Evolutionary conservation across 2,329 filamentous ascomycete genomes (phyloP).

Genomic region (Ophiognomonia clavigignenti-juglandacearum): DNA sequence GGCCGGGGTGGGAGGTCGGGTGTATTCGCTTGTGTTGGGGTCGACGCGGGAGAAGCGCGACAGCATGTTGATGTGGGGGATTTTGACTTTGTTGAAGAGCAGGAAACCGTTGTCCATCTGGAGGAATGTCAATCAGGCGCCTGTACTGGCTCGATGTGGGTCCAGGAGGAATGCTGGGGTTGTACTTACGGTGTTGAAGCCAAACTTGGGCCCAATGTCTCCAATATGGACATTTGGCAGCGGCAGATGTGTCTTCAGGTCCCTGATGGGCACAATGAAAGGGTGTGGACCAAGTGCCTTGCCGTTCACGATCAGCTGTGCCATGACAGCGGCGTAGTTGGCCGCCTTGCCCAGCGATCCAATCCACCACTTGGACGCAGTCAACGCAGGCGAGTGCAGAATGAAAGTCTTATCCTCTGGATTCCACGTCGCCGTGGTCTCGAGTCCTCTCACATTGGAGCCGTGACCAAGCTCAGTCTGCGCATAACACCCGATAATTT

Average conservation of each 20-base stretch:
- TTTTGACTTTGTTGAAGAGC: conserved; percentile 70
- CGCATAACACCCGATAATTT: conserved; percentile 74
- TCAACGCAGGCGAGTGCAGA: conserved; percentile 68
- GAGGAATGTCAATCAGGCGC: not conserved
- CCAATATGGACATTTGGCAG: conserved; percentile 68
- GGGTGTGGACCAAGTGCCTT: conserved; percentile 71
- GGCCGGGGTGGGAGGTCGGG: conserved; percentile 60
- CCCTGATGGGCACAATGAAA: conserved; percentile 71
- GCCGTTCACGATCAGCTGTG: conserved; percentile 65
- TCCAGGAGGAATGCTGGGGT: rapidly evolving
- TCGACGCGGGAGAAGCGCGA: conserved; percentile 67
- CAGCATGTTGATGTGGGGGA: conserved; percentile 71
- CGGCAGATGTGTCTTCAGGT: conserved; percentile 64
- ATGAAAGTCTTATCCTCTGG: conserved; percentile 68
- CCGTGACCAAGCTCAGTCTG: conserved; percentile 79
- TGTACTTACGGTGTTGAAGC: conserved; percentile 58
- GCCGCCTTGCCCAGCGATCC: conserved; percentile 71
- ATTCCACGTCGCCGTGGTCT: conserved; percentile 72
- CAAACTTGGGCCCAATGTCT: conserved; percentile 77
- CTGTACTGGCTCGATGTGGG: too few species aligned
- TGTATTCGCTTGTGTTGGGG: conserved; percentile 62
- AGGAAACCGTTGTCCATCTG: conserved; percentile 76
- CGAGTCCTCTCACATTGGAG: conserved; percentile 68
- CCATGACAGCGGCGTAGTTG: conserved; percentile 75
- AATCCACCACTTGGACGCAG: conserved; percentile 82